Evolutionary conservation across 352 stramenopile genomes (phyloP).

Genomic region (Elongisporangium senticosum): DNA sequence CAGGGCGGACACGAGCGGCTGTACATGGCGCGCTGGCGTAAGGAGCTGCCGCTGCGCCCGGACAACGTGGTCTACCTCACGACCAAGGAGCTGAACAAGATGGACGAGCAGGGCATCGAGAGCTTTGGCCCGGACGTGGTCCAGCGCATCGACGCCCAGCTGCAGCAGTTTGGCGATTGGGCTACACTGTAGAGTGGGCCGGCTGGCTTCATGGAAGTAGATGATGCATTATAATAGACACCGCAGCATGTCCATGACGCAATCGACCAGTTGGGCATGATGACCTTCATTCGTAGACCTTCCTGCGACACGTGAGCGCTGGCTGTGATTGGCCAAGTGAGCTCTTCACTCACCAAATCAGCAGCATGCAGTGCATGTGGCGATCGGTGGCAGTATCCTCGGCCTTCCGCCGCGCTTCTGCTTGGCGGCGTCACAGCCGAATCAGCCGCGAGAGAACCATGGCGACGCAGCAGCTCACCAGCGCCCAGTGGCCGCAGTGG

Average conservation of each 20-base stretch:
- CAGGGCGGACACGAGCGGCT: constrained; percentile 74
- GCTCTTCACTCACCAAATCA: neutral
- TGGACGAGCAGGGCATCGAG: constrained; percentile 60
- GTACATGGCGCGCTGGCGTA: constrained; percentile 82
- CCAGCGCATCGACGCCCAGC: constrained; percentile 56
- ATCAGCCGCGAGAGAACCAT: constrained; percentile 6
- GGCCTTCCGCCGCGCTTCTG: neutral
- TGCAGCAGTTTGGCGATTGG: constrained; percentile 62
- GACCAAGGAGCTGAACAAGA: constrained; percentile 57
- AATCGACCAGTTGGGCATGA: neutral
- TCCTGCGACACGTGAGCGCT: neutral
- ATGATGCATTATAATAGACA: neutral
- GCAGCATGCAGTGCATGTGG: neutral
- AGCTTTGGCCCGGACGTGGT: constrained; percentile 64
- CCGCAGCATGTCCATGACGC: neutral
- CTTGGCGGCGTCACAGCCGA: neutral
- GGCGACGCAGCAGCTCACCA: constrained; percentile 27
- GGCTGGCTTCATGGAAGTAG: neutral
- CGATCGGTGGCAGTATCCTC: neutral
- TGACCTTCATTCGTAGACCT: neutral
- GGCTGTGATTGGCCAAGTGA: neutral
- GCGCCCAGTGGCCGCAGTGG: constrained; percentile 48
- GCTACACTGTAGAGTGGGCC: constrained; percentile 4
- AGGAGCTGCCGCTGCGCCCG: constrained; percentile 50
- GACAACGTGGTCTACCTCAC: constrained; percentile 88